phyloP scores from a whole-genome alignment of 768 basidiomycete species.

The Tylopilus subfusipes region DNA sequence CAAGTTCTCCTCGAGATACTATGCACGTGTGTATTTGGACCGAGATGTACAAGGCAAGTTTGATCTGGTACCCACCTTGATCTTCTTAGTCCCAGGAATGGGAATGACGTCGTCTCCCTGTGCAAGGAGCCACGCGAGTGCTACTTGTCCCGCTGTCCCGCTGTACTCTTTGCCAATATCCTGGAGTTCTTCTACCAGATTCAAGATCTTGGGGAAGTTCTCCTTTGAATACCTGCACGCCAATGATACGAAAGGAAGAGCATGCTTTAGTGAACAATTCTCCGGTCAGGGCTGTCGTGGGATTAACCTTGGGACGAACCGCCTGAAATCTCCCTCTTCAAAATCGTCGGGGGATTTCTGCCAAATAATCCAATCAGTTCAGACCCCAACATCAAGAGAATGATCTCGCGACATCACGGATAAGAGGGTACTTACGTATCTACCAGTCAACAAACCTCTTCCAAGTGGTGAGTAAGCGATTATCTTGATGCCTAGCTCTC shows the following conservation, averaged over 20 bases:
- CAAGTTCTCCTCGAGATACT: conserved; percentile 46
- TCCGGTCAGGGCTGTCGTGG: conserved; percentile 12
- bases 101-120: conserved; percentile 38
- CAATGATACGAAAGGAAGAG: background rate
- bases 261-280: background rate
- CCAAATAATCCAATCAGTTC: background rate
- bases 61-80: conserved; percentile 23
- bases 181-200: conserved; percentile 30
- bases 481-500: conserved; percentile 46
- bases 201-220: conserved; percentile 39
- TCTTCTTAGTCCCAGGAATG: conserved; percentile 35
- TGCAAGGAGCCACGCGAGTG: conserved; percentile 40
- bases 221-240: conserved; percentile 15
- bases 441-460: conserved; percentile 48
- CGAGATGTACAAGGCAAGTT: background rate
- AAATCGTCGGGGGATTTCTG: conserved; percentile 36
- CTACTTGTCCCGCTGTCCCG: conserved; percentile 38
- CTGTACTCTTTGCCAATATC: conserved; percentile 32
- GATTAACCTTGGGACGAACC: conserved; percentile 22
- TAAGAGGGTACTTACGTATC: conserved; percentile 30
- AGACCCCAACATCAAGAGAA: background rate
- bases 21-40: conserved; percentile 11
- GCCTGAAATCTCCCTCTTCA: conserved; percentile 25
- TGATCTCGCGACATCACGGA: background rate
- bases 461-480: conserved; percentile 54